Evolutionary conservation across 441 rosid genomes (phyloP).

Genomic region (Iberis amara): DNA sequence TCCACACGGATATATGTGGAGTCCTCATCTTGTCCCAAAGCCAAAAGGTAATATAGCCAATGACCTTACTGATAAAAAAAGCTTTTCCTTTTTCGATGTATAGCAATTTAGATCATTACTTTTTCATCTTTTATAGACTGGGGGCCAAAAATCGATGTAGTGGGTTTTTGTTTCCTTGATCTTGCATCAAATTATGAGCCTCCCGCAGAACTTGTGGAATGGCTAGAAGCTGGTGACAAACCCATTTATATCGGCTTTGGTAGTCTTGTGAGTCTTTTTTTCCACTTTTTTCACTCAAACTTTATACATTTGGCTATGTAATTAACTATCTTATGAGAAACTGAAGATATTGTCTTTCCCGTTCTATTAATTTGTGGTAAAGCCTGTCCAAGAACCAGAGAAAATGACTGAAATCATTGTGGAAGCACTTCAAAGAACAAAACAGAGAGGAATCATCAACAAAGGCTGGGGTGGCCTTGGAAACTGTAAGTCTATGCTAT

Average conservation of each 20-base stretch:
- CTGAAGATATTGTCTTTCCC: not conserved
- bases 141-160: constrained; percentile 95
- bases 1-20: constrained; percentile 98
- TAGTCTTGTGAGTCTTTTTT: constrained; percentile 74
- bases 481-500: constrained; percentile 44
- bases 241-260: constrained; percentile 97
- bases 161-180: constrained; percentile 98
- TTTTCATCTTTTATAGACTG: constrained; percentile 53
- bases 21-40: constrained; percentile 98
- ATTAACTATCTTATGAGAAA: not conserved
- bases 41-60: constrained; percentile 70
- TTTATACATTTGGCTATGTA: too few species aligned
- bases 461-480: constrained; percentile 99
- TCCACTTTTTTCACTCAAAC: not conserved
- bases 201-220: constrained; percentile 69
- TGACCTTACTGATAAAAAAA: constrained; percentile 9
- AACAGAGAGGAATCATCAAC: constrained; percentile 93
- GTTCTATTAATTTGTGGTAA: constrained; percentile 25
- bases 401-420: constrained; percentile 86
- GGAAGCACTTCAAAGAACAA: constrained; percentile 71
- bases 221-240: constrained; percentile 86
- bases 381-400: constrained; percentile 94
- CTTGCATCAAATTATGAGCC: constrained; percentile 96
- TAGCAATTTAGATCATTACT: constrained; percentile 16
- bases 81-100: not conserved